Base-by-base conservation (phyloP, 331 rosid genomes). In the Quercus tomentella region DNA sequence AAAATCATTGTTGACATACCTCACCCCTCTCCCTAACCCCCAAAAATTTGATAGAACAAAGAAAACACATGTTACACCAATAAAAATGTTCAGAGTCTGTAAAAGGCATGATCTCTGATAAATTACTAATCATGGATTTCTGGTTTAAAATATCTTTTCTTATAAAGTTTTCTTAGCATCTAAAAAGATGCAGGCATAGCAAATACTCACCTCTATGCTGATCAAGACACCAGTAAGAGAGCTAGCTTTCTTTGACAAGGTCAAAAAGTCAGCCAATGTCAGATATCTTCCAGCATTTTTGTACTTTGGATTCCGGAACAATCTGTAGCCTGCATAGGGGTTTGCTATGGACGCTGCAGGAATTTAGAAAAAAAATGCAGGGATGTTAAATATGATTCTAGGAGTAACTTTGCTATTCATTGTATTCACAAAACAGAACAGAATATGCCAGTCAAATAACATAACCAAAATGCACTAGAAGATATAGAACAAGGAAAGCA, bases 141-240 rank as follows among this genome's bases (percentile, higher is more conserved):
- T 20, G 51, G 72, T 66, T 66, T 20, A 9, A 66, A 66, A 31
- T 66, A 22, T 18, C 72, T 21, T 49, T 49, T 5, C 16, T 20
- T 20, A 20, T 1, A 6, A 26, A 22, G 4, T 9, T 28, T 66
- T 31, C 25, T 66, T 15, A 33, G 51, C 6, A 66, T 30, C 15
- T 31, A 33, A 1, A 23, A 33, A 12, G 17, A 66, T 31, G 22
- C n/a, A 31, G 72, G 60, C 56, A 60, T 10, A 57, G 67, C 11
- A 76, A 77, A 79, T 56, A 56, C 91, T 35, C 77, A 93, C 99
- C 94, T 93, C 93, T 82, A 96, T 81, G 85, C 69, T 78, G 81
- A 96, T 90, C 80, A 88, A 35, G 80, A 96, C 81, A 70, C 98
- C 97, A 9, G 88, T 76, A 70, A 96, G 93, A 80, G 96, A 87